Evolutionary conservation across 169 alveolate species (phyloP).

Genomic region (Babesia bovis): DNA sequence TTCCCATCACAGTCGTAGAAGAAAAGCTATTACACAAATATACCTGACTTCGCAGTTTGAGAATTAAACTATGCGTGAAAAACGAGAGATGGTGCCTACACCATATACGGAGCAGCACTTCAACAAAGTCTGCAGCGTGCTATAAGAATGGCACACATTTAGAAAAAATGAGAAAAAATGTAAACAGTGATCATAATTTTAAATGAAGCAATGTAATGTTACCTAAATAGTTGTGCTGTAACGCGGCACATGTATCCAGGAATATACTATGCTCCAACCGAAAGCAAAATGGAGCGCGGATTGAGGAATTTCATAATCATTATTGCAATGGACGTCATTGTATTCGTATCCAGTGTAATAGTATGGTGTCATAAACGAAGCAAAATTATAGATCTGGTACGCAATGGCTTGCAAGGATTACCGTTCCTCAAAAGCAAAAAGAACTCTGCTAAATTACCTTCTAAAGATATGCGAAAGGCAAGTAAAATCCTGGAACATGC

Average conservation of each 20-base stretch:
- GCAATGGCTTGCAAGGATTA: conserved; percentile 16
- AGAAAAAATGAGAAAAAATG: not conserved
- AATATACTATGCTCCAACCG: too few relatives aligned
- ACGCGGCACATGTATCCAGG: too few relatives aligned
- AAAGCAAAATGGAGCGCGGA: conserved; percentile 17
- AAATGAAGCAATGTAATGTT: not conserved
- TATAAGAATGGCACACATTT: not conserved
- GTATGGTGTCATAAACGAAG: conserved; percentile 12
- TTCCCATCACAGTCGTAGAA: not conserved
- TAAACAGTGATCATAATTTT: not conserved
- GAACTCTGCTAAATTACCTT: not conserved
- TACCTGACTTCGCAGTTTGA: too few relatives aligned
- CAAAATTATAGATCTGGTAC: conserved; percentile 1
- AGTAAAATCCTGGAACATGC: not conserved
- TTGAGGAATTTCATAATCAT: conserved; percentile 29
- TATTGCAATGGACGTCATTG: conserved; percentile 15
- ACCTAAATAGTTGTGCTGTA: too few relatives aligned
- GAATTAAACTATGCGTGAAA: too few relatives aligned
- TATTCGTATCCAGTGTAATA: conserved; percentile 20
- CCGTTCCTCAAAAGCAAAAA: not conserved
- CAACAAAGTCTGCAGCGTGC: not conserved
- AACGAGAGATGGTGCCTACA: not conserved
- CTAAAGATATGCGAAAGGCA: not conserved
- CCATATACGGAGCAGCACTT: not conserved
- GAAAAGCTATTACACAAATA: too few relatives aligned